These are phyloP conservation scores for Fusarium begoniae DNA, from an alignment of 2,329 filamentous ascomycete genomes.

Conservation along the genomic window DNA sequence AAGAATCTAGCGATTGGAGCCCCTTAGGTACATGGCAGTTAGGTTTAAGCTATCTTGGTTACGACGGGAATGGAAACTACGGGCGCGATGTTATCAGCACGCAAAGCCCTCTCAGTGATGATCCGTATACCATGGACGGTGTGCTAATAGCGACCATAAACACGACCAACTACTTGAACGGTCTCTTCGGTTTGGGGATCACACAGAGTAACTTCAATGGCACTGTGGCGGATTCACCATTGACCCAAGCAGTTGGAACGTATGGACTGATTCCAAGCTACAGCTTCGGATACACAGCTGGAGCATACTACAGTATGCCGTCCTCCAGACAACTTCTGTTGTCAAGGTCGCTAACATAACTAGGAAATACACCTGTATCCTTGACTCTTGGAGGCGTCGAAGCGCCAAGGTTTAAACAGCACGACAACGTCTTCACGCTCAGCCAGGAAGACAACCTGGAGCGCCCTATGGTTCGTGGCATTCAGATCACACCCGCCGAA, in stretches of 20 bases:
- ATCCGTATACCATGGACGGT: slow-evolving; percentile 53
- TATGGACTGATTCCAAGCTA: slow-evolving; percentile 73
- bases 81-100: slow-evolving; percentile 62
- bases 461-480: slow-evolving; percentile 67
- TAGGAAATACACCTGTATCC: slow-evolving; percentile 58
- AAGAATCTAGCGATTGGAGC: slow-evolving; percentile 65
- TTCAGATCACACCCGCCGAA: slow-evolving; percentile 53
- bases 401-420: slow-evolving; percentile 66
- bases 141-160: slow-evolving; percentile 63
- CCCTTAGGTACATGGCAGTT: slow-evolving; percentile 68
- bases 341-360: slow-evolving; percentile 12
- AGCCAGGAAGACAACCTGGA: slow-evolving; percentile 64
- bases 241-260: slow-evolving; percentile 67
- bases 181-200: slow-evolving; percentile 66
- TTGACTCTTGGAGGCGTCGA: slow-evolving; percentile 79
- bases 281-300: slow-evolving; percentile 80
- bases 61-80: slow-evolving; percentile 70
- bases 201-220: slow-evolving; percentile 62
- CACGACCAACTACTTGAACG: slow-evolving; percentile 63
- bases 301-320: slow-evolving; percentile 73
- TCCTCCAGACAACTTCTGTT: neutral
- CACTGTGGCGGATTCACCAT: slow-evolving; percentile 59
- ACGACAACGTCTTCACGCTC: slow-evolving; percentile 68
- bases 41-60: slow-evolving; percentile 66
- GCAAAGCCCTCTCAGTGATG: slow-evolving; percentile 50